Base-by-base conservation (phyloP, 768 basidiomycete species). In the Suillus spraguei region DNA sequence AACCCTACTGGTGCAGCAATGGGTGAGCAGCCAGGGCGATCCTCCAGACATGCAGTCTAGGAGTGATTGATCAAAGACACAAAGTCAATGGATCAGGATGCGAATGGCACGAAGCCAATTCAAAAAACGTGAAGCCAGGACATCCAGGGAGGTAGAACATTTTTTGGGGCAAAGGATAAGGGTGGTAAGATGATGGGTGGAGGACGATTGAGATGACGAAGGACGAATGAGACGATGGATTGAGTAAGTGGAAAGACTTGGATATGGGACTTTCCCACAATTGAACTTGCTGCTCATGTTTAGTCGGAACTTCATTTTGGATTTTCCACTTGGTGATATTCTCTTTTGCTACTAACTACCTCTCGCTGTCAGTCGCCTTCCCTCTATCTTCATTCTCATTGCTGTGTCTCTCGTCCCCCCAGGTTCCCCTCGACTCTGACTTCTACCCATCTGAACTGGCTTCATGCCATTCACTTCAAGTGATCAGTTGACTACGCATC, bases 201-300 rank as follows among this genome's bases (percentile, higher is more conserved):
- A 46, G 44, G 20, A 46, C 1, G 16, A 17, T 10, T 9, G 20
- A 46, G 6, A 13, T 13, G 44, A 46, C 20, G 1, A 42, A 9
- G 44, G 44, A 44, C 2, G 10, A 2, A 0, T 5, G 16, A 41
- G 41, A 41, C 17, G 4, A 41, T 41, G 41, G 41, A 41, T 41
- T 46, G 47, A 49, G 47, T 49, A 49, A 49, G n/a, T n/a, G n/a
- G n/a, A n/a, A n/a, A n/a, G n/a, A n/a, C n/a, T n/a, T n/a, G n/a
- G n/a, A n/a, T 46, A 46, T 49, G 47, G 47, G 47, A 49, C 47
- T 49, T 49, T 49, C 47, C 47, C 47, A 49, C 47, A 47, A n/a
- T 49, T 0, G 7, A 49, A 49, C 47, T 49, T 16, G 24, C 7
- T 6, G 13, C n/a, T 20, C n/a, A 46, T 3, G 14, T 49, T 49